Base-by-base conservation (phyloP, 208 protist species). In the Leishmania lainsoni region DNA sequence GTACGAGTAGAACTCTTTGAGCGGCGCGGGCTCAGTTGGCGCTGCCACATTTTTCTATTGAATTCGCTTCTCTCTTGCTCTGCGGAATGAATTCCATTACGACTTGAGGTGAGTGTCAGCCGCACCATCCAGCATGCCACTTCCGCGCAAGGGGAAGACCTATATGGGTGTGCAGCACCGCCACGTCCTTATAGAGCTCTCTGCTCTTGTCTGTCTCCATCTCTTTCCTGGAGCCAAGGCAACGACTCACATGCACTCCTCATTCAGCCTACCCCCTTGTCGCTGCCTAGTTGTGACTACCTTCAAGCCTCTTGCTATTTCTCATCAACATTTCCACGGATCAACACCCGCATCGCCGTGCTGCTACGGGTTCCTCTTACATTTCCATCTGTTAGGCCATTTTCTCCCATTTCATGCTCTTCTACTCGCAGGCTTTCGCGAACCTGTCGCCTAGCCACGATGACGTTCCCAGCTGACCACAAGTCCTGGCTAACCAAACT, bases 401-500 rank as follows among this genome's bases (percentile, higher is more conserved):
- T 26, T 26, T n/a, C 20, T 42, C 56, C 66, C 29, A 22, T 26
- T 8, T 78, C 66, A 48, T 8, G 49, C 75, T 32, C 8, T 39
- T 58, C 26, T 58, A 58, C 54, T 58, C 54, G 54, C 54, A 26
- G 54, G 5, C 22, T 58, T 26, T 9, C 20, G 54, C 9, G 49
- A 14, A 12, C 12, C 20, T 56, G 42, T 70, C 9, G 58, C 32
- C n/a, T 29, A 22, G 66, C 12, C 26, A 81, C 75, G 78, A 29
- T n/a, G 2, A 32, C 45, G 5, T 72, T 77, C 59, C 56, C 79
- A 4, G 58, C 48, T n/a, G 74, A 72, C 51, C 72, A 65, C 35
- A 82, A 76, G 70, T 77, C 73, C 69, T 91, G 88, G 86, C 81
- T 93, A 61, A 88, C 48, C 59, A 91, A 92, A 85, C 88, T 92